Evolutionary conservation across 83 land plant genomes (phyloP).

Genomic region (Isoetes engelmannii): DNA sequence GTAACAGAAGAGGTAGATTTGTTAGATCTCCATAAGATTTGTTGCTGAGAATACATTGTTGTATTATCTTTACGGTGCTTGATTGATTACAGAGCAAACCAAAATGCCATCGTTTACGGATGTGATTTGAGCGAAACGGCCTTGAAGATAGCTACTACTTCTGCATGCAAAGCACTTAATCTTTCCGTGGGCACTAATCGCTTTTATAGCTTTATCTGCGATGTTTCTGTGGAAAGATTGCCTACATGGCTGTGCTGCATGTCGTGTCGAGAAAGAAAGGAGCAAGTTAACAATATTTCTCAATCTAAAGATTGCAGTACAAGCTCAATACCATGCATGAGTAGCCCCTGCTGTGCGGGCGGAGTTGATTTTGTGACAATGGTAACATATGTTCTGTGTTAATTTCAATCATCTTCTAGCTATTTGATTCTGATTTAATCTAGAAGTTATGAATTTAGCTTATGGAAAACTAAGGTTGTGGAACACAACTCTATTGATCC

Average conservation of each 20-base stretch:
- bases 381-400: slow-evolving; percentile 25
- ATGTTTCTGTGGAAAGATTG: slow-evolving; percentile 40
- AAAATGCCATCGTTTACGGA: slow-evolving; percentile 40
- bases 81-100: slow-evolving; percentile 17
- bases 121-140: slow-evolving; percentile 72
- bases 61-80: neutral
- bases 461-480: too few species aligned
- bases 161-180: slow-evolving; percentile 20
- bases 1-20: too few species aligned
- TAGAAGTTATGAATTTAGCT: too few species aligned
- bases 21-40: too few species aligned
- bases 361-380: slow-evolving; percentile 74
- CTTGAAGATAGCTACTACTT: slow-evolving; percentile 45
- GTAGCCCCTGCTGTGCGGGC: slow-evolving; percentile 44
- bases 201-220: slow-evolving; percentile 55
- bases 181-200: slow-evolving; percentile 13
- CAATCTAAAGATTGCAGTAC: neutral
- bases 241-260: slow-evolving; percentile 57
- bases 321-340: neutral
- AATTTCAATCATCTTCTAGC: too few species aligned
- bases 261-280: slow-evolving; percentile 19
- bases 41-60: neutral
- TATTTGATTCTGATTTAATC: too few species aligned
- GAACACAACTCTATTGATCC: too few species aligned
- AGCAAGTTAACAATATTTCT: too few species aligned